Base-by-base conservation (phyloP, 2,329 filamentous ascomycete genomes). In the Tympanopsis confertula region DNA sequence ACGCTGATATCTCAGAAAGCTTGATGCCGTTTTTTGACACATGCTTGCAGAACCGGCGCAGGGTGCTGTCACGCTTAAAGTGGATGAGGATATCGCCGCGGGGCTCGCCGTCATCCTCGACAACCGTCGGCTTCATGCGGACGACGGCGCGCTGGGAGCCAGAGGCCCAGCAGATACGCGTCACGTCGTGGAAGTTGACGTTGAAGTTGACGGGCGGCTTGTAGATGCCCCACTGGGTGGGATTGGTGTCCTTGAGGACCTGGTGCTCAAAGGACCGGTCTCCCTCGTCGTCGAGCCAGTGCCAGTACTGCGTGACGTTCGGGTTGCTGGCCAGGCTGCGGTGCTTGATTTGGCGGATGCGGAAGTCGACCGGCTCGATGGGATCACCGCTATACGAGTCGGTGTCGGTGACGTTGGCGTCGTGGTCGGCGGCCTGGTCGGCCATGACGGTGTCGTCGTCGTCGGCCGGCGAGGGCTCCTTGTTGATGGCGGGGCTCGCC, bases 251-350 rank as follows among this genome's bases (percentile, higher is more conserved):
- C 33, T 61, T 62, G 4, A 74, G 57, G 1, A 74, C 64, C 46
- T 73, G 70, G 44, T 74, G 71, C 54, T 74, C 66, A 38, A 74
- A 68, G 35, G 56, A 10, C 10, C 30, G 13, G 30, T 15, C 30
- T 7, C 10, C 17, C 63, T 65, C 22, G 22, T 26, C 22, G 7
- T 26, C 22, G 22, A n/a, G n/a, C 7, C 7, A 74, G 36, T 68
- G 68, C 68, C 68, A 71, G 52, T 74, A 74, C 47, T 75, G 71
- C 12, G 67, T 72, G 4, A 69, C 64, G 12, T 57, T 47, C 2
- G 56, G 51, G 38, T 64, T 66, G 17, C 63, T 69, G 1, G 68
- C 66, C 37, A 65, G 58, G 10, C 56, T 44, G 13, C 56, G 52
- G 3, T 65, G 68, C 53, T 71, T 72, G 45, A 76, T 62, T 44